Percentiles rank a stretch among this genome's conserved stretches.
phyloP scores from a whole-genome alignment of 106 monocot species.

The Apostasia ramifera region DNA sequence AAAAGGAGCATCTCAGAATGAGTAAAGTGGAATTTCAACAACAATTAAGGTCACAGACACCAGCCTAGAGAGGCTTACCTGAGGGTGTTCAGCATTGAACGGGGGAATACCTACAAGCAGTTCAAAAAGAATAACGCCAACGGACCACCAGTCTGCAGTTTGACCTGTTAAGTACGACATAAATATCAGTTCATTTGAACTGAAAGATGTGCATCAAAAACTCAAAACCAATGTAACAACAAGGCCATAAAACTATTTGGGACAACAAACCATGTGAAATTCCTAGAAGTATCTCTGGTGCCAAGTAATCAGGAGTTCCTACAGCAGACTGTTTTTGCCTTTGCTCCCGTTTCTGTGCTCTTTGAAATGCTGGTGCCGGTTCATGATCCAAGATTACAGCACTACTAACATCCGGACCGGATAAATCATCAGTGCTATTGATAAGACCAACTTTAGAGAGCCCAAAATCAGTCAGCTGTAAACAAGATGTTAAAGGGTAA shows the following conservation, averaged over 20 bases:
- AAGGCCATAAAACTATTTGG: neutral
- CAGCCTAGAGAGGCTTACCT: constrained; percentile 39
- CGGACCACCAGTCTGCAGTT: constrained; percentile 99
- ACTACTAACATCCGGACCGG: constrained; percentile 87
- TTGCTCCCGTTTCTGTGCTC: constrained; percentile 69
- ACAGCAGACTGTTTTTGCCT: constrained; percentile 82
- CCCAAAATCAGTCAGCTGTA: constrained; percentile 99
- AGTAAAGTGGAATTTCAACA: neutral
- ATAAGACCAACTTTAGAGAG: constrained; percentile 97
- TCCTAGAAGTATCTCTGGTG: constrained; percentile 97
- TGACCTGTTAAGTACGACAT: constrained; percentile 29
- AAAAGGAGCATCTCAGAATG: neutral
- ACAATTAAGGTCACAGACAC: neutral
- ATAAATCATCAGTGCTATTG: constrained; percentile 96
- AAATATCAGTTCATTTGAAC: neutral
- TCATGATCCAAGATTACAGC: constrained; percentile 36
- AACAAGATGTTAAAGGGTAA: constrained; percentile 9
- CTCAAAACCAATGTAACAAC: neutral
- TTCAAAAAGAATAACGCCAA: constrained; percentile 94
- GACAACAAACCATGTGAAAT: constrained; percentile 72
- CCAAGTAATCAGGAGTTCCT: constrained; percentile 98
- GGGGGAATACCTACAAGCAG: constrained; percentile 97
- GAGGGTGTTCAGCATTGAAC: constrained; percentile 98
- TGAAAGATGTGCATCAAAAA: neutral
- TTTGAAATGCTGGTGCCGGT: constrained; percentile 26